phyloP scores from a whole-genome alignment of 2,329 filamentous ascomycete species.

The Ophiostoma tasmaniense region DNA sequence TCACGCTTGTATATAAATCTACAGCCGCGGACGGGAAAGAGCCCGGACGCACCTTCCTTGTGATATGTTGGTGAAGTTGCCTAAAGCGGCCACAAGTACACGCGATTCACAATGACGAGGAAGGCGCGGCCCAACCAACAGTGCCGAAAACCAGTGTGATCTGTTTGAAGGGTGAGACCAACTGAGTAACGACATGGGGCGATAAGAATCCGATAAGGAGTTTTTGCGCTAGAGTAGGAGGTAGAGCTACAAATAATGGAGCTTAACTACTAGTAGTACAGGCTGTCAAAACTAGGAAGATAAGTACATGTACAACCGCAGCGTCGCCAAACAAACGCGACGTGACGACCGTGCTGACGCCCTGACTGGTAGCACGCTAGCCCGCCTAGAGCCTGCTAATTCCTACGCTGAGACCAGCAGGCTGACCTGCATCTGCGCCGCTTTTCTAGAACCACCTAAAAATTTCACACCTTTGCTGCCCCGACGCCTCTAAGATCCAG shows the following conservation, averaged over 20 bases:
- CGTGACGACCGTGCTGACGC: neutral
- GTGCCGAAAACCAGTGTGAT: neutral
- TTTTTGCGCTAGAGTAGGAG: neutral
- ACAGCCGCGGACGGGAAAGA: neutral
- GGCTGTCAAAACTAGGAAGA: neutral
- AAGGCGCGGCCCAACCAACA: neutral
- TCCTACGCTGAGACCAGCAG: neutral
- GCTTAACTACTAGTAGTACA: neutral
- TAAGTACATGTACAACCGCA: neutral
- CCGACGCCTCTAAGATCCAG: neutral
- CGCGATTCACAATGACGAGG: neutral
- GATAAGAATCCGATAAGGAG: neutral
- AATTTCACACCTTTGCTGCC: constrained; percentile 1
- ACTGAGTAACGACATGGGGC: neutral
- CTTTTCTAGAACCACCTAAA: neutral
- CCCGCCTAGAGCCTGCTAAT: neutral
- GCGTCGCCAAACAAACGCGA: neutral
- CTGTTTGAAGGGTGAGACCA: neutral
- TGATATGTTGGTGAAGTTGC: neutral
- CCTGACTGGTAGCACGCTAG: neutral
- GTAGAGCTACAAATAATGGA: neutral
- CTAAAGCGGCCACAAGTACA: neutral
- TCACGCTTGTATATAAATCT: neutral
- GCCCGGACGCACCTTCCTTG: neutral
- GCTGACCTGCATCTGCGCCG: neutral